A percentile compares a stretch with the other conserved stretches of the same genome.
These are phyloP conservation scores for Ajuga chamaepitys DNA, from an alignment of 257 asterid species.

Conservation along the genomic window DNA sequence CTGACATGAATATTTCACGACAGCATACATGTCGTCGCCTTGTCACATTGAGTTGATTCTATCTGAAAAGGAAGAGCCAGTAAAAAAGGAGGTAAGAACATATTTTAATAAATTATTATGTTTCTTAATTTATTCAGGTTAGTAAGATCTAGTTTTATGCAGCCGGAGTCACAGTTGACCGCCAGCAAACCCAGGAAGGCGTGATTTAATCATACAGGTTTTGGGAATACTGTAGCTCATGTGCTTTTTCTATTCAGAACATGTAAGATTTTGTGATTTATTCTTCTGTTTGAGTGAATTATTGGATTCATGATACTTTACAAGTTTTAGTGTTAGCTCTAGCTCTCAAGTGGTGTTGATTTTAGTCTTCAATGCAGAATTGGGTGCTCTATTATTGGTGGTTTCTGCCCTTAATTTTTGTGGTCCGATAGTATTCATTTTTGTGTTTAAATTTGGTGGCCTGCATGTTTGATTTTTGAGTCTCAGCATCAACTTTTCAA, in stretches of 20 bases:
- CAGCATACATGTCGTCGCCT: constrained; percentile 89
- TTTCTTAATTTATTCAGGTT: not conserved
- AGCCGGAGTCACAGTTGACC: constrained; percentile 60
- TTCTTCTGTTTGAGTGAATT: not conserved
- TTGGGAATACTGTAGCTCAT: not conserved
- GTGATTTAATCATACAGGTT: constrained; percentile 17
- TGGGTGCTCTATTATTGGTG: too few relatives aligned
- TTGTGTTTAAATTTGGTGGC: too few relatives aligned
- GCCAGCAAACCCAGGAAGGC: constrained; percentile 49
- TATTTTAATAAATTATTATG: not conserved
- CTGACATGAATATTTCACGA: not conserved
- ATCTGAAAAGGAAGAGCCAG: constrained; percentile 66
- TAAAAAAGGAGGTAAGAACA: constrained; percentile 59
- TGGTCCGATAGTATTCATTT: too few relatives aligned
- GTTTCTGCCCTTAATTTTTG: too few relatives aligned
- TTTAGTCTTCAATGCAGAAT: too few relatives aligned
- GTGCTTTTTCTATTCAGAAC: not conserved
- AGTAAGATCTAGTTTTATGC: constrained; percentile 8
- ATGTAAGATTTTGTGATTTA: not conserved
- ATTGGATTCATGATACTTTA: constrained; percentile 9
- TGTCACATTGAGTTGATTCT: constrained; percentile 85
- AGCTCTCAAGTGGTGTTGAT: too few relatives aligned
- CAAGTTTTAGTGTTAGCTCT: too few relatives aligned
- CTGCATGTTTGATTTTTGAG: too few relatives aligned
- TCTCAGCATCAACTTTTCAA: too few relatives aligned